A percentile compares a stretch with the other conserved stretches of the same genome.
phyloP scores from a whole-genome alignment of 73 alveolate genomes.

The Paramecium biaurelia region DNA sequence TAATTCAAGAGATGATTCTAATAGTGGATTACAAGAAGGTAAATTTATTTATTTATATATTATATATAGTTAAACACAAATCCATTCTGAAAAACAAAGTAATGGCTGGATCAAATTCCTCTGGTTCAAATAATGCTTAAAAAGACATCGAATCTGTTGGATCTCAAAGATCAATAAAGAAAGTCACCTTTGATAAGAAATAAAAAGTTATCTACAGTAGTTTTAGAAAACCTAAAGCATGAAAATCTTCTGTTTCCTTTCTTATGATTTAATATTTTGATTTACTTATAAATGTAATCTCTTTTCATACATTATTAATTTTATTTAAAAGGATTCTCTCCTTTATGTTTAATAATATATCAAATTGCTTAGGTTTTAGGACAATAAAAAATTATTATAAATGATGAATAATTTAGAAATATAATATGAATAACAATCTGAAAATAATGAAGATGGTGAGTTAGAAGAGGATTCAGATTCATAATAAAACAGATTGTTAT shows the following conservation, averaged over 20 bases:
- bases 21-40: not conserved
- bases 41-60: not conserved
- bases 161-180: not conserved
- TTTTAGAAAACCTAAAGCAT: not conserved
- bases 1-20: not conserved
- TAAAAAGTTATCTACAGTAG: not conserved
- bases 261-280: not conserved
- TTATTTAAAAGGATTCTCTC: not conserved
- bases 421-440: not conserved
- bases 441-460: not conserved
- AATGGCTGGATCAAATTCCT: not conserved
- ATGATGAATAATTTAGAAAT: not conserved
- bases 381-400: not conserved
- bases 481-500: not conserved
- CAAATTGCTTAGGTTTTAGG: not conserved
- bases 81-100: not conserved
- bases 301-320: not conserved
- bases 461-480: not conserved
- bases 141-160: not conserved
- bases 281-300: not conserved
- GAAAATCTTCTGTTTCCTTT: not conserved
- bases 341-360: not conserved
- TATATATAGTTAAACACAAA: not conserved
- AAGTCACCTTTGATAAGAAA: slow-evolving; percentile 1
- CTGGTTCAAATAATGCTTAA: not conserved